Evolutionary conservation across 2,329 filamentous ascomycete genomes (phyloP).

Genomic region (Aureobasidium leucospermi): DNA sequence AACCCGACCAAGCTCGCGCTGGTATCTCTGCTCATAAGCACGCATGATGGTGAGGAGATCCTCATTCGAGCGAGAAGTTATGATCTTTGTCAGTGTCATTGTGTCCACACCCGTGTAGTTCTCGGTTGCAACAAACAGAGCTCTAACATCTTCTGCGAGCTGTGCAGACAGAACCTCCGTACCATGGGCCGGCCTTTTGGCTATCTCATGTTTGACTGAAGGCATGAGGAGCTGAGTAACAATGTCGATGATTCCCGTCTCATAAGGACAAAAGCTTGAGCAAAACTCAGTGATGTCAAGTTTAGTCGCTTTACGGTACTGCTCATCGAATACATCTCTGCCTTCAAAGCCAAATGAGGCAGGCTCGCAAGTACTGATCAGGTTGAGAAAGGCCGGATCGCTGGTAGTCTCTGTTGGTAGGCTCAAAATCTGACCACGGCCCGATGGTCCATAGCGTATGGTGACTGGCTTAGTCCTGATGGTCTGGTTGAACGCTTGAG

Average conservation of each 20-base stretch:
- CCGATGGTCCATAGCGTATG: conserved; percentile 1
- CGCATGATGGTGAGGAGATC: not conserved
- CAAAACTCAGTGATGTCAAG: conserved; percentile 43
- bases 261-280: conserved; percentile 45
- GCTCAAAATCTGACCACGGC: not conserved
- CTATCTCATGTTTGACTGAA: conserved; percentile 1
- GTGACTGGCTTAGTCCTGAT: not conserved
- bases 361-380: conserved; percentile 27
- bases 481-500: not conserved
- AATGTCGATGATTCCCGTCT: conserved; percentile 45
- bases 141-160: not conserved
- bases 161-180: not conserved
- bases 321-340: conserved; percentile 44
- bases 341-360: conserved; percentile 44
- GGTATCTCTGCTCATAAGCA: not conserved
- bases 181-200: too few species aligned
- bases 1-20: not conserved
- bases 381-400: not conserved
- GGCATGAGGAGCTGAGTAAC: conserved; percentile 42
- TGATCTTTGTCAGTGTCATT: not conserved
- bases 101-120: not conserved
- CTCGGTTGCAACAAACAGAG: not conserved
- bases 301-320: conserved; percentile 47
- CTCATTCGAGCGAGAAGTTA: not conserved
- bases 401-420: not conserved